Evolutionary conservation across 2,329 filamentous ascomycete species (phyloP).

Genomic region (Phialophora chinensis): DNA sequence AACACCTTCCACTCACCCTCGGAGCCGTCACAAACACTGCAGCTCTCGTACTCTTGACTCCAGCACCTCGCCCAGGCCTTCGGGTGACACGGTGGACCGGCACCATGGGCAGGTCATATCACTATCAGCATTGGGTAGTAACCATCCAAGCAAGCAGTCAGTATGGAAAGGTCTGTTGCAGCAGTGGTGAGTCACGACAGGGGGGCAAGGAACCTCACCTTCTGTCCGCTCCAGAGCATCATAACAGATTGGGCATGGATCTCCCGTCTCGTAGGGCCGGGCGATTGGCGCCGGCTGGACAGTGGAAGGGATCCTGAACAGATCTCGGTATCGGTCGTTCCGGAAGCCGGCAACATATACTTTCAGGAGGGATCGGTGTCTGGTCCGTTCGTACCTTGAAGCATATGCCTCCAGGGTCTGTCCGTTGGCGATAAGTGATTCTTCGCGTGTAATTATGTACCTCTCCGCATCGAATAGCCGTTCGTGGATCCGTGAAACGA

Average conservation of each 20-base stretch:
- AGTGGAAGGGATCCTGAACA: background rate
- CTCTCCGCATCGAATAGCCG: background rate
- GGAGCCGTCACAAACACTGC: background rate
- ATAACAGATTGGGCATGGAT: background rate
- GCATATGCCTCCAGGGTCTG: background rate
- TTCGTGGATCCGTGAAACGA: background rate
- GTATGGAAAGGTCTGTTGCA: constrained; percentile 1
- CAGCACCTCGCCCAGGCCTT: background rate
- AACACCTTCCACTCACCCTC: background rate
- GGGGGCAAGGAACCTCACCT: background rate
- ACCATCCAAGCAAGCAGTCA: background rate
- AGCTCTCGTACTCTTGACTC: background rate
- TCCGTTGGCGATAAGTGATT: background rate
- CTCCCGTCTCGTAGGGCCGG: background rate
- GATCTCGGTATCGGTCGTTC: background rate
- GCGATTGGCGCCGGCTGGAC: background rate
- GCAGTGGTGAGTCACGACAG: background rate
- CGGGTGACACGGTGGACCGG: background rate
- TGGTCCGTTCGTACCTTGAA: background rate
- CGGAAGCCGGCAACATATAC: background rate
- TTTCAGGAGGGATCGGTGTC: background rate
- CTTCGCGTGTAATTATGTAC: background rate
- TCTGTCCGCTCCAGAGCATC: background rate
- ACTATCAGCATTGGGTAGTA: background rate
- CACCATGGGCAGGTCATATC: background rate